Evolutionary conservation across 192 early-diverging fungal species (phyloP), one percentile per base, ranked within the genome.

Genomic region (Borealophlyctis nickersoniae): DNA sequence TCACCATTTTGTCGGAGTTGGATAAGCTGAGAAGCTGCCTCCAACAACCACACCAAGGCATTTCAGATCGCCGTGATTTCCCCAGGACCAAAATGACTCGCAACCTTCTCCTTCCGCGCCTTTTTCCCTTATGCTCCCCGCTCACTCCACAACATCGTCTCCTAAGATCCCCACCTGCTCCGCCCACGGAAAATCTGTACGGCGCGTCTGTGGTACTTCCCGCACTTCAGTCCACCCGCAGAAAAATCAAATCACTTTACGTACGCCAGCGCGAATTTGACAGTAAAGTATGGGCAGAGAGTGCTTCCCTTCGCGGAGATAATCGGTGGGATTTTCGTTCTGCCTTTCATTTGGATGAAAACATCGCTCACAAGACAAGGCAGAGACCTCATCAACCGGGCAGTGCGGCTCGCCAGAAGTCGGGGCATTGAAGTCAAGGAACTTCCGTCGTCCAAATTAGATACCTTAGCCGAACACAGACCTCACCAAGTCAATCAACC

Each of bases 191-290:
- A 13, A 30, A 60, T 36, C 60, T 70, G 0, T 70, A 68, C 50
- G 73, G 73, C n/a, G 63, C 67, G n/a, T 52, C 73, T 13, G 30
- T 56, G 30, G 73, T 74, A 2, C 58, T 74, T 11, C 58, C 73
- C 0, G 73, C 73, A 4, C 53, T 74, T 27, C 24, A 56, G 29
- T 24, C 63, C 28, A 36, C 54, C 2, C 62, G 54, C 1, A 48
- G 73, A 24, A 27, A 50, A 2, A 32, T 69, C 16, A 50, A 61
- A 45, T 34, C 27, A 1, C 62, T 74, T 14, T 73, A 63, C 35
- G 66, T 67, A 24, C 60, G 54, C 26, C 26, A 24, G 54, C 50
- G 56, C 14, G 16, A 33, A 24, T 14, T 13, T 30, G 16, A 34
- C 56, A 14, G 19, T 14, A 9, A 22, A 35, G 24, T 29, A 16